Evolutionary conservation across 2,329 filamentous ascomycete species (phyloP).

Genomic region (Beauveria rudraprayagi): DNA sequence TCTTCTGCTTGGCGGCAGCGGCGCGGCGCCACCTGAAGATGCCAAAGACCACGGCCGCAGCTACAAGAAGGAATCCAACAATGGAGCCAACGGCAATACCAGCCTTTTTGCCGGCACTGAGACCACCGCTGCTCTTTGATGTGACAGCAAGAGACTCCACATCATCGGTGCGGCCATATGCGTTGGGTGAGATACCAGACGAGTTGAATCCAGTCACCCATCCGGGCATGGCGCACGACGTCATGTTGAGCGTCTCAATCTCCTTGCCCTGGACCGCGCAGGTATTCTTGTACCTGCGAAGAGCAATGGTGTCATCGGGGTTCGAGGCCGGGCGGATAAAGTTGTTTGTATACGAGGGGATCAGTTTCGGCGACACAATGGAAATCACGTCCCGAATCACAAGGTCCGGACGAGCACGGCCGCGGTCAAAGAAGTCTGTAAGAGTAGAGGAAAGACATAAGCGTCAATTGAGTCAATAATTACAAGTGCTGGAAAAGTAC

Average conservation of each 20-base stretch:
- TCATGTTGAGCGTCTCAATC: neutral
- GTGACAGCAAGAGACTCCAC: neutral
- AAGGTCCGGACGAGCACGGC: slow-evolving; percentile 7
- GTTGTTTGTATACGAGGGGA: neutral
- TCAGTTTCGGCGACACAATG: neutral
- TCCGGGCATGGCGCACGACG: neutral
- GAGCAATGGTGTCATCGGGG: neutral
- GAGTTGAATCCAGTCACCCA: neutral
- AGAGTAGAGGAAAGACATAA: neutral
- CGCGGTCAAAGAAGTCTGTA: slow-evolving; percentile 11
- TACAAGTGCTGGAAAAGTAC: neutral
- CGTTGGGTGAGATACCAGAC: neutral
- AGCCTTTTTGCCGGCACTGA: neutral
- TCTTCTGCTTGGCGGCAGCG: neutral
- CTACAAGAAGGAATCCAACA: neutral
- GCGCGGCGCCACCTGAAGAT: neutral
- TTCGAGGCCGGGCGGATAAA: neutral
- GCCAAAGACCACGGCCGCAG: neutral
- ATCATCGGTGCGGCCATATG: neutral
- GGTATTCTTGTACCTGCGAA: neutral
- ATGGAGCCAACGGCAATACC: neutral
- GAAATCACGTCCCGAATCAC: slow-evolving; percentile 3
- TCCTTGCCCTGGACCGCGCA: neutral
- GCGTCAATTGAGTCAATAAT: neutral
- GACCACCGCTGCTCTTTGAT: neutral